Evolutionary conservation across 202 grass and related monocot genomes (phyloP).

Genomic region (Cymbopogon flexuosus): DNA sequence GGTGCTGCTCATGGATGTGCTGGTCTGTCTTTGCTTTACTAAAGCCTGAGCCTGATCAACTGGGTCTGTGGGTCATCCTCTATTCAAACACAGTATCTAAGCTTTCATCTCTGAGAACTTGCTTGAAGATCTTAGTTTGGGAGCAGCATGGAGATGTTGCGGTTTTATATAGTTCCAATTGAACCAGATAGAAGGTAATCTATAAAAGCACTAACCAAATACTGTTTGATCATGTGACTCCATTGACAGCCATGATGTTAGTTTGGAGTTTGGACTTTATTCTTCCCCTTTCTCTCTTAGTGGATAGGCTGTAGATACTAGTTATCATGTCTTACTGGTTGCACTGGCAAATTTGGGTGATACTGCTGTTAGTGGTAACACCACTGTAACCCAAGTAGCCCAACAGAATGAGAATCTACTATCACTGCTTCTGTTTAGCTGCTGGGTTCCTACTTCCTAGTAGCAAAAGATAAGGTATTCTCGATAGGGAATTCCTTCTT

Average conservation of each 20-base stretch:
- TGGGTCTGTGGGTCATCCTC: neutral
- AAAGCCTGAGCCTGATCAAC: neutral
- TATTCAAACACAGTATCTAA: neutral
- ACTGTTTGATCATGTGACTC: neutral
- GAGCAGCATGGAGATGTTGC: neutral
- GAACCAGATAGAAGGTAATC: neutral
- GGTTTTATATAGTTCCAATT: neutral
- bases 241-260: neutral
- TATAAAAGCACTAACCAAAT: neutral
- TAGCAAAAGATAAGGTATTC: slow-evolving; percentile 5
- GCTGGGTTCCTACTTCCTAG: neutral
- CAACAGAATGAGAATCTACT: neutral
- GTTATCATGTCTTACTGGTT: neutral
- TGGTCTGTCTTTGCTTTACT: neutral
- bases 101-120: neutral
- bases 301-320: neutral
- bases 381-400: neutral
- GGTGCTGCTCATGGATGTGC: neutral
- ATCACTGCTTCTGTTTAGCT: slow-evolving; percentile 19
- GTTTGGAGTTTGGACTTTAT: neutral
- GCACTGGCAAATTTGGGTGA: neutral
- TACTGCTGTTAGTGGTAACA: neutral
- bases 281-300: neutral
- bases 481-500: neutral
- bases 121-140: neutral